These are phyloP conservation scores for Marchantia polymorpha DNA, from an alignment of 225 moss, liverwort and hornwort species.

Conservation along the genomic window DNA sequence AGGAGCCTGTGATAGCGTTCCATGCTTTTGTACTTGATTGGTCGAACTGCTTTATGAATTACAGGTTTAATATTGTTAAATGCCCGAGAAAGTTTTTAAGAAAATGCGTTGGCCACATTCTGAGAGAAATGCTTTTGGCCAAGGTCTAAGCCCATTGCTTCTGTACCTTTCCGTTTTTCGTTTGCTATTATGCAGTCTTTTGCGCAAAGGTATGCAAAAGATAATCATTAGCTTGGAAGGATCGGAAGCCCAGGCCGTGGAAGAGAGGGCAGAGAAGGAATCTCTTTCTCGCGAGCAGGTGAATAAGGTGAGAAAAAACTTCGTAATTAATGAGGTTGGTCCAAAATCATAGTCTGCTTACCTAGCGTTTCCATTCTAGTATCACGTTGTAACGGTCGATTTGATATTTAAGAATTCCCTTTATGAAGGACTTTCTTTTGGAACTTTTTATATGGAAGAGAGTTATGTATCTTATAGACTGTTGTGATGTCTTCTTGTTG, in stretches of 20 bases:
- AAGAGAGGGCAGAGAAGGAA: conserved; percentile 49
- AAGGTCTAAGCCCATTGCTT: background rate
- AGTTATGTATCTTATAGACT: background rate
- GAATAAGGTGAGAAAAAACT: conserved; percentile 45
- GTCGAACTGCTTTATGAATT: too few species aligned
- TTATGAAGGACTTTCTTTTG: background rate
- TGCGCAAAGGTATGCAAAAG: conserved; percentile 83
- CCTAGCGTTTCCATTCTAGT: too few species aligned
- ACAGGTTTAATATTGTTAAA: background rate
- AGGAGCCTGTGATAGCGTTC: too few species aligned
- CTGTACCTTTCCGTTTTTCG: background rate
- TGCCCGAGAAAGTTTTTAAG: background rate
- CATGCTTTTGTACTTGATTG: too few species aligned
- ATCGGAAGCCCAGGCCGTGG: conserved; percentile 58
- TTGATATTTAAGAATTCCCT: too few species aligned
- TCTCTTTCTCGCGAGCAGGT: conserved; percentile 47
- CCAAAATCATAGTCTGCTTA: background rate
- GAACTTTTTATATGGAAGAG: background rate
- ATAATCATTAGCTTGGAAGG: conserved; percentile 77
- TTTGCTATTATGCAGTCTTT: conserved; percentile 30
- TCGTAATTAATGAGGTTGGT: background rate
- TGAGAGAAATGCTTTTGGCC: background rate
- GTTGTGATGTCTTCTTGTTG: background rate
- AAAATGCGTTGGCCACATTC: background rate
- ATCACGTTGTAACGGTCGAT: too few species aligned